A percentile compares a stretch with the other conserved stretches of the same genome.
phyloP scores from a whole-genome alignment of 306 rosid genomes.

The Boehmeria nivea region DNA sequence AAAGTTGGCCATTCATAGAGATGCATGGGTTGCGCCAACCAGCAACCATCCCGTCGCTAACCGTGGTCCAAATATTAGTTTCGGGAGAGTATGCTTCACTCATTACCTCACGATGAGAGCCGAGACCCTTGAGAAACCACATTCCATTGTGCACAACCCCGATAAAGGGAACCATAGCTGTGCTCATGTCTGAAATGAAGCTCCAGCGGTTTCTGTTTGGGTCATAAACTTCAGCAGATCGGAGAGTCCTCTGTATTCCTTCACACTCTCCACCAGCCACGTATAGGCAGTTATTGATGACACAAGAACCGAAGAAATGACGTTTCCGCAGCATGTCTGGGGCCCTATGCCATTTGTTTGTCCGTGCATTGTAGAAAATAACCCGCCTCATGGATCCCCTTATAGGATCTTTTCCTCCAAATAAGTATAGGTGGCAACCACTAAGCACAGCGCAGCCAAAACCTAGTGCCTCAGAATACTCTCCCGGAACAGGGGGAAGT shows the following conservation, averaged over 20 bases:
- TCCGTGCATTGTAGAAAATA: conserved; percentile 87
- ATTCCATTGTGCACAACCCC: conserved; percentile 88
- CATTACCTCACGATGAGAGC: conserved; percentile 80
- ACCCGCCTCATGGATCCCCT: conserved; percentile 97
- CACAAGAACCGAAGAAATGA: conserved; percentile 89
- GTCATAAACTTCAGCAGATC: conserved; percentile 93
- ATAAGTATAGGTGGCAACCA: conserved; percentile 93
- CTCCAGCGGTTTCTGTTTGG: conserved; percentile 87
- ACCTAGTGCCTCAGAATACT: conserved; percentile 93
- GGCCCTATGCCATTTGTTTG: conserved; percentile 97
- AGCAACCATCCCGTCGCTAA: conserved; percentile 73
- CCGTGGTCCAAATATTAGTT: conserved; percentile 78
- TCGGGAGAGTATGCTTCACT: conserved; percentile 91
- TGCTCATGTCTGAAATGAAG: conserved; percentile 91
- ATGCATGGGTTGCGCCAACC: conserved; percentile 98
- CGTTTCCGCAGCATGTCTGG: conserved; percentile 98
- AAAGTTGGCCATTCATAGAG: conserved; percentile 81
- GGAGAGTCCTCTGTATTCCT: conserved; percentile 93
- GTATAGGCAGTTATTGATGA: conserved; percentile 89
- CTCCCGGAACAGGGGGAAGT: conserved; percentile 92
- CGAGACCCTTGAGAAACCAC: conserved; percentile 96
- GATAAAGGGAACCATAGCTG: conserved; percentile 93
- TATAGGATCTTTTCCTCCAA: conserved; percentile 91
- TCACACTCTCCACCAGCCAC: conserved; percentile 99
- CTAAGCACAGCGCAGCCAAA: conserved; percentile 98